phyloP scores from a whole-genome alignment of 495 filamentous ascomycete genomes.

The Lophium mytilinum region DNA sequence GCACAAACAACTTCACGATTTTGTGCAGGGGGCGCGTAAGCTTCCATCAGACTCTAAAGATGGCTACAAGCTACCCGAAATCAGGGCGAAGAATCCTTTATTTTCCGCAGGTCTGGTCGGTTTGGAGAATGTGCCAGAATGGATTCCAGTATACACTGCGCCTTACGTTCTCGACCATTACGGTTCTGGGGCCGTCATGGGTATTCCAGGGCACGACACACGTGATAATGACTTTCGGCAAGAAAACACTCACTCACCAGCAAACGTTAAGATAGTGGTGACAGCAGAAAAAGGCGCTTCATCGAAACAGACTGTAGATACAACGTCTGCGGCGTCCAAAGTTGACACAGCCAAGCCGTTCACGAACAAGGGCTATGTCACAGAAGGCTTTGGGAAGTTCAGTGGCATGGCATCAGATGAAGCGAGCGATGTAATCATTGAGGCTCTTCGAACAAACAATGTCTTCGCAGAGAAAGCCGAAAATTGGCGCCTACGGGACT shows the following conservation, averaged over 20 bases:
- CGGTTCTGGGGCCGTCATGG: conserved; percentile 87
- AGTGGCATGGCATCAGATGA: conserved; percentile 51
- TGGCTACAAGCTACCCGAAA: conserved; percentile 55
- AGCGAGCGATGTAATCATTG: conserved; percentile 53
- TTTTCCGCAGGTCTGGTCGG: conserved; percentile 39
- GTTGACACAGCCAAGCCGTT: conserved; percentile 35
- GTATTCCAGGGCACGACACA: conserved; percentile 75
- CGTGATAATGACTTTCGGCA: conserved; percentile 75
- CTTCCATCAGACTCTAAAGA: conserved; percentile 64
- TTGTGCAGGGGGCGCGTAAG: conserved; percentile 54
- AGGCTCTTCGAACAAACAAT: conserved; percentile 43
- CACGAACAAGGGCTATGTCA: conserved; percentile 41
- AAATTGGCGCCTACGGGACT: conserved; percentile 74
- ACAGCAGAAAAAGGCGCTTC: background rate
- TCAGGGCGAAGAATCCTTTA: conserved; percentile 61
- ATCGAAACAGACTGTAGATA: background rate
- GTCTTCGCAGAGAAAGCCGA: conserved; percentile 50
- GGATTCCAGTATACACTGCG: conserved; percentile 69
- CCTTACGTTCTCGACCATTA: conserved; percentile 84
- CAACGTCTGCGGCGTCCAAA: conserved; percentile 3
- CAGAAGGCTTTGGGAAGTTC: conserved; percentile 39
- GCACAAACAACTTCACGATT: conserved; percentile 53
- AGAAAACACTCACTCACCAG: conserved; percentile 40
- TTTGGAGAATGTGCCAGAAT: conserved; percentile 40
- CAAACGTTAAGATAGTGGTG: conserved; percentile 18